These are phyloP conservation scores for Rhodotorula diobovata DNA, from an alignment of 768 basidiomycete genomes.

Conservation along the genomic window DNA sequence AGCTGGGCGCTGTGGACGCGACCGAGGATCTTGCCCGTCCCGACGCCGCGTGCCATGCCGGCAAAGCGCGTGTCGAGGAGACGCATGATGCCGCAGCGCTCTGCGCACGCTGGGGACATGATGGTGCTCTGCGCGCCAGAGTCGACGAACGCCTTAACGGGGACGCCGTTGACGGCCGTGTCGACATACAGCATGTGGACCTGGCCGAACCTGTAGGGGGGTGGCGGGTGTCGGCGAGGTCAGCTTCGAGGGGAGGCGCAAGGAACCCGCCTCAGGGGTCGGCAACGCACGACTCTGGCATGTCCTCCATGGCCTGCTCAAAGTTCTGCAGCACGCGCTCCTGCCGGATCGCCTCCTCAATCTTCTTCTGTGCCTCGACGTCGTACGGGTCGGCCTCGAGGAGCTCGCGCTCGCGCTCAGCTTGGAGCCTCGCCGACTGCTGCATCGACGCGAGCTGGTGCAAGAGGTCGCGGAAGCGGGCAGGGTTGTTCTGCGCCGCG, in stretches of 20 bases:
- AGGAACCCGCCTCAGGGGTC: too few relatives aligned
- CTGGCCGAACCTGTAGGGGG: constrained; percentile 62
- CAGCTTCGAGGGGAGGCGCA: too few relatives aligned
- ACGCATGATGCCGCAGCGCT: constrained; percentile 71
- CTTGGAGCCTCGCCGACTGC: constrained; percentile 53
- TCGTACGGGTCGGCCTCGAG: constrained; percentile 87
- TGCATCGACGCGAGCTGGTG: constrained; percentile 46
- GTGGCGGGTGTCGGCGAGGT: background rate
- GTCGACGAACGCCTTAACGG: constrained; percentile 95
- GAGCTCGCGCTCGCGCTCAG: constrained; percentile 54
- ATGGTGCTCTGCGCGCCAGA: constrained; percentile 96
- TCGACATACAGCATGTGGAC: constrained; percentile 96
- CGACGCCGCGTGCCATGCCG: constrained; percentile 88
- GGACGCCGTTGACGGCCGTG: constrained; percentile 83
- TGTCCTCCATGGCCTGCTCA: constrained; percentile 76
- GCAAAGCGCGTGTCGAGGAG: constrained; percentile 79
- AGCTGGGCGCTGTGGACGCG: constrained; percentile 90
- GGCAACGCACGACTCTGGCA: constrained; percentile 49
- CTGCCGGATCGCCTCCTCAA: constrained; percentile 87
- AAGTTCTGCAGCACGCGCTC: constrained; percentile 86
- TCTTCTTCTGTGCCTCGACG: constrained; percentile 82
- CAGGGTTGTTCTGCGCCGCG: constrained; percentile 65
- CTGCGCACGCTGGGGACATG: constrained; percentile 47
- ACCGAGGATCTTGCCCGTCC: constrained; percentile 88
- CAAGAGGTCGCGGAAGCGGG: constrained; percentile 69